Conservation (phyloP, 1,139 yeast species). For the Nakaseomyces kungkrabaensis region DNA sequence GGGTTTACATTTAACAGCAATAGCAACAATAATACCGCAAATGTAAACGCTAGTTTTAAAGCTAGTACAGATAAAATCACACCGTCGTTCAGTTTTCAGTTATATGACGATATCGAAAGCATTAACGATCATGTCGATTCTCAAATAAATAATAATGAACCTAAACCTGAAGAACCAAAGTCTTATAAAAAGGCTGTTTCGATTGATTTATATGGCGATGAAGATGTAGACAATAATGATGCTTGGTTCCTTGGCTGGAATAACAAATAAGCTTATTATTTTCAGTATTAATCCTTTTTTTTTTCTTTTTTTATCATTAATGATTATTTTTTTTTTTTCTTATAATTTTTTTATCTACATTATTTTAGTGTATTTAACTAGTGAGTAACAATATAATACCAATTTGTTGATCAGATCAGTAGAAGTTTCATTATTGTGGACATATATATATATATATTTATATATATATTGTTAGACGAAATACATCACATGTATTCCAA, state of each 20-base stretch:
- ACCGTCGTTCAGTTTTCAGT: constrained; percentile 12
- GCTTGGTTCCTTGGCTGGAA: constrained; percentile 27
- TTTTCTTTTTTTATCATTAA: background rate
- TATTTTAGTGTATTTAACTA: too few species aligned
- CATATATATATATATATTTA: too few species aligned
- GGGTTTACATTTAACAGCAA: background rate
- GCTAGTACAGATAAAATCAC: background rate
- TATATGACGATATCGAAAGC: constrained; percentile 14
- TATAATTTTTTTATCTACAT: background rate
- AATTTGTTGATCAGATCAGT: too few species aligned
- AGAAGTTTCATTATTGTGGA: too few species aligned
- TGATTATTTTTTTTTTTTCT: background rate
- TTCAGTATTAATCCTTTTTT: background rate
- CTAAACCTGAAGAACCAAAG: constrained; percentile 9
- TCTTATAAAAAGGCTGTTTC: constrained; percentile 21
- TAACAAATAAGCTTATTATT: background rate
- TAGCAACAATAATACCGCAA: background rate
- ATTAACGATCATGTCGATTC: background rate
- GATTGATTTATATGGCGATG: constrained; percentile 24
- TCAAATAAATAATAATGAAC: background rate
- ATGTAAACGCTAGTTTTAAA: background rate
- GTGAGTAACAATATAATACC: too few species aligned
- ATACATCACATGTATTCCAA: too few species aligned
- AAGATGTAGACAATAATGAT: constrained; percentile 16
- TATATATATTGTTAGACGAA: too few species aligned